These are phyloP conservation scores for Coix lacrymajobi DNA, from an alignment of 176 grass and related monocot species.

Conservation along the genomic window DNA sequence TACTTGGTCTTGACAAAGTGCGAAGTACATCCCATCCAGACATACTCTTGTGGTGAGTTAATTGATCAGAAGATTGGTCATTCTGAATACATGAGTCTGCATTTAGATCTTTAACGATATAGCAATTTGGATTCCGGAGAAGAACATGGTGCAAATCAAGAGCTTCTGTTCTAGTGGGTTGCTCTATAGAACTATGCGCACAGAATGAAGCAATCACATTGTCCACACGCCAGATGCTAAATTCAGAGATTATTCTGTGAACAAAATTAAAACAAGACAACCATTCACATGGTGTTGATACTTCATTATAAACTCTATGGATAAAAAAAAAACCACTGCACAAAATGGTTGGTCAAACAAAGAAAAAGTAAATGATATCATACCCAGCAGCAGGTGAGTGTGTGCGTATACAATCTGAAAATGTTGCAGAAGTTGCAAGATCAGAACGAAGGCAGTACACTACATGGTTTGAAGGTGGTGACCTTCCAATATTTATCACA, in stretches of 20 bases:
- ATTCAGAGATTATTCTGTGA: constrained; percentile 49
- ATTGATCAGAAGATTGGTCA: constrained; percentile 36
- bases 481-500: constrained; percentile 65
- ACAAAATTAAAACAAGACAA: constrained; percentile 8
- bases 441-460: constrained; percentile 90
- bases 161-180: constrained; percentile 47
- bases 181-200: constrained; percentile 68
- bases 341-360: constrained; percentile 16
- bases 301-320: neutral
- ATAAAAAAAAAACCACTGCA: neutral
- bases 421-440: constrained; percentile 67
- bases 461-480: constrained; percentile 80
- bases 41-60: constrained; percentile 30
- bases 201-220: constrained; percentile 78
- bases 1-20: constrained; percentile 66
- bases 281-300: neutral
- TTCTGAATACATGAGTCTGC: constrained; percentile 40
- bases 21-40: constrained; percentile 81
- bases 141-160: constrained; percentile 88
- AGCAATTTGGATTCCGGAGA: constrained; percentile 65
- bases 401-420: constrained; percentile 73
- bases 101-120: constrained; percentile 47
- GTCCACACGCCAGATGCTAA: constrained; percentile 90
- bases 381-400: constrained; percentile 53
- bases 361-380: constrained; percentile 1